Base-by-base conservation (phyloP, 768 basidiomycete genomes). In the Macrocybe gigantea region DNA sequence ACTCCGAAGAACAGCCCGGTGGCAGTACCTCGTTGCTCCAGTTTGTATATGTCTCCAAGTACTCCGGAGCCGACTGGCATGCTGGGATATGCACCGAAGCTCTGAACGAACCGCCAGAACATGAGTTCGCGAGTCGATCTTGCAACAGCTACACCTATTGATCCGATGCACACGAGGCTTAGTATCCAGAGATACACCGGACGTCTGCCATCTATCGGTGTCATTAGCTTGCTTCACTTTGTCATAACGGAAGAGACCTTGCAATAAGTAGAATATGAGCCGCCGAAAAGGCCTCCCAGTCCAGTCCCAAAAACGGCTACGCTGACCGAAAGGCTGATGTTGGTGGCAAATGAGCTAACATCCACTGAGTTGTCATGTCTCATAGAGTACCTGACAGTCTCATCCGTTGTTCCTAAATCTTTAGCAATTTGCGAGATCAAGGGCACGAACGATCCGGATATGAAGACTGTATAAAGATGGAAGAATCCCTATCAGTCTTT, bases 341-440 rank as follows among this genome's bases (percentile, higher is more conserved):
- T 7, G 41, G 22, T 33, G 22, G 22, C 22, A 8, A 14, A 22
- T 22, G 22, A 22, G 8, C n/a, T 41, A 6, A 41, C 49, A 45
- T n/a, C 6, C 39, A 41, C 12, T 5, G 46, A 29, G 13, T 9
- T 15, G 32, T 22, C 14, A 10, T 12, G 48, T 8, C 31, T 11
- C 15, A 8, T 15, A 38, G 14, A 13, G 11, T 47, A 79, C 80
- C 80, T 85, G 44, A 89, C 73, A 12, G 83, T 61, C 11, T 75
- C 54, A 0, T 73, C 74, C 0, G 85, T 77, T 0, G 83, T 70
- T 15, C 75, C 42, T 7, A 92, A 62, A 49, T 92, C 87, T 30
- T 61, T 63, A 6, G 88, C 79, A 40, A 93, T 80, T 43, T 84
- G 75, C 0, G 87, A 85, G 47, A 91, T 84, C 22, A 79, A 79